Evolutionary conservation across 306 rosid genomes (phyloP).

Genomic region (Begonia loranthoides): DNA sequence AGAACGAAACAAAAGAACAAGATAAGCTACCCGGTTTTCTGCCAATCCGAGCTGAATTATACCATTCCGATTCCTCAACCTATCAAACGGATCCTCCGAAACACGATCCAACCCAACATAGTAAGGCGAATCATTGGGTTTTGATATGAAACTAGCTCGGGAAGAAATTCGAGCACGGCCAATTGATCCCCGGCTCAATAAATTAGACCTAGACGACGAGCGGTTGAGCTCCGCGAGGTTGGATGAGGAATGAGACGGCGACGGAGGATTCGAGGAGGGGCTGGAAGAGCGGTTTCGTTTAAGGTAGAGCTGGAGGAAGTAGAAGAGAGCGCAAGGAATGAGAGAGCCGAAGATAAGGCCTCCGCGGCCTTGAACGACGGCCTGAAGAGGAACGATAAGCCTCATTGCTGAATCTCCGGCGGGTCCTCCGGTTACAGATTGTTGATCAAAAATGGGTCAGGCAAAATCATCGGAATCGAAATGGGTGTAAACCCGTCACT

Average conservation of each 20-base stretch:
- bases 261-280: constrained; percentile 23
- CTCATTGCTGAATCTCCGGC: background rate
- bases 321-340: constrained; percentile 84
- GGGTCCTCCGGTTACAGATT: no score
- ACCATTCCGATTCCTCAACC: constrained; percentile 42
- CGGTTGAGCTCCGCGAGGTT: constrained; percentile 27
- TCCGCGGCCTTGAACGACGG: constrained; percentile 90
- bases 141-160: constrained; percentile 35
- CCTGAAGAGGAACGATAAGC: constrained; percentile 74
- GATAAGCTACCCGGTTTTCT: constrained; percentile 46
- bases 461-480: no score
- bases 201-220: constrained; percentile 45
- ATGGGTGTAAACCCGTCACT: no score
- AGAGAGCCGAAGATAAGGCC: constrained; percentile 78
- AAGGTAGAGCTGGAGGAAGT: constrained; percentile 74
- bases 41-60: constrained; percentile 67
- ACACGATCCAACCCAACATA: constrained; percentile 56
- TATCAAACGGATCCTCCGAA: constrained; percentile 38
- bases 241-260: constrained; percentile 40
- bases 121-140: constrained; percentile 58
- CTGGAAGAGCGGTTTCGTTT: constrained; percentile 56
- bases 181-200: constrained; percentile 50
- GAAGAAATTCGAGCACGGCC: constrained; percentile 41
- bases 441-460: no score
- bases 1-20: background rate